Base-by-base conservation (phyloP, 1,284 basidiomycete species). In the Ganoderma lucidum region DNA sequence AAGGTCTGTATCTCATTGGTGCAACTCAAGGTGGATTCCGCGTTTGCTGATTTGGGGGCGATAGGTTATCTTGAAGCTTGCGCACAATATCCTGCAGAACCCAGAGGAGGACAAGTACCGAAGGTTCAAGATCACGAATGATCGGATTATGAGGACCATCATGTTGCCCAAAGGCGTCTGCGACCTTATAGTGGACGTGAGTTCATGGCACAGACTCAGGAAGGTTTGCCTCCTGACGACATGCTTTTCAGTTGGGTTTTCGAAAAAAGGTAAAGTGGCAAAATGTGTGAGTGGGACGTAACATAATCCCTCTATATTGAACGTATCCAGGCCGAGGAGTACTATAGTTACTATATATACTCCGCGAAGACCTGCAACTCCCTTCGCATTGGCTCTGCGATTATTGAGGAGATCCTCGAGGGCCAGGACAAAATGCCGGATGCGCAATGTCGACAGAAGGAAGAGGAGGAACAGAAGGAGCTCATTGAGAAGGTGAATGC, bases 101-200 rank as follows among this genome's bases (percentile, higher is more conserved):
- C 91, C 92, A 1, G 84, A 88, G 4, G 90, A 93, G 70, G 80
- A 83, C 15, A 92, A 89, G 78, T 94, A 83, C 72, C 86, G 85
- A 63, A 83, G 84, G 70, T 92, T 94, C 84, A 93, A 92, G 78
- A 83, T 86, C 6, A 92, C 90, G 19, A 94, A 94, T 74, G 78
- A 76, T 42, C 80, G 81, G 17, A 90, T 93, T 80, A 88, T 89
- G 79, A 80, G 83, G 23, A 80, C 86, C 65, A 75, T 93, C 44
- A 78, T 87, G n/a, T 77, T 83, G 30, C 85, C 87, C 0, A 92
- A 90, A 75, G 93, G 93, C 6, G 84, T 90, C 0, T 79, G 94
- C 42, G 91, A 94, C 76, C 93, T 91, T 80, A 90, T 90, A 2
- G 83, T 92, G 61, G 90, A 30, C 51, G 62, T 72, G 55, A 74